These are phyloP conservation scores for Nicotiana paniculata DNA, from an alignment of 257 asterid genomes.

Conservation along the genomic window DNA sequence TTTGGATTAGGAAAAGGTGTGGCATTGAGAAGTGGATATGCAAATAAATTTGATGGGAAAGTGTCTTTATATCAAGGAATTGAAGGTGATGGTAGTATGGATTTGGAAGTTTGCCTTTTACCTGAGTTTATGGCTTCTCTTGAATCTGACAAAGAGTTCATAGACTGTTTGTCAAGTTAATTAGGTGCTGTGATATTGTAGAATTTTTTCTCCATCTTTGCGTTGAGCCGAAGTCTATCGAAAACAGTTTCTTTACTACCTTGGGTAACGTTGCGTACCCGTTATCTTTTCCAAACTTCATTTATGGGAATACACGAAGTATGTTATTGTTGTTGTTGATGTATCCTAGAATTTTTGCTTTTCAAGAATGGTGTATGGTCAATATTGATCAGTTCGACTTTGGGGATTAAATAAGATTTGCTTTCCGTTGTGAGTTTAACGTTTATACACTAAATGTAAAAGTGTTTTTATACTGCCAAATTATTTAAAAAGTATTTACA, in stretches of 20 bases:
- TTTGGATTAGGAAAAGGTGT: slow-evolving; percentile 36
- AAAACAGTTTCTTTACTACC: too few species aligned
- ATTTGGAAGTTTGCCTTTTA: slow-evolving; percentile 24
- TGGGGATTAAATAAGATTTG: background rate
- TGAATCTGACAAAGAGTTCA: slow-evolving; percentile 24
- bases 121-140: slow-evolving; percentile 24
- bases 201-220: background rate
- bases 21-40: slow-evolving; percentile 28
- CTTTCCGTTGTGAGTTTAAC: too few species aligned
- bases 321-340: too few species aligned
- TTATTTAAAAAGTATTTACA: too few species aligned
- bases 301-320: too few species aligned
- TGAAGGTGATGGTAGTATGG: slow-evolving; percentile 34
- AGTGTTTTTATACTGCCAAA: too few species aligned
- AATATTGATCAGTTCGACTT: background rate
- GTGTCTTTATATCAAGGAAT: slow-evolving; percentile 15
- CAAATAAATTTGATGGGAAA: slow-evolving; percentile 30
- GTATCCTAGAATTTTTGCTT: background rate
- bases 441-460: too few species aligned
- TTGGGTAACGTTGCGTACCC: too few species aligned
- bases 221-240: too few species aligned
- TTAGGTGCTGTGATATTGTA: background rate
- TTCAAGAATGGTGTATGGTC: background rate
- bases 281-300: accelerated
- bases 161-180: slow-evolving; percentile 2